Percentiles rank a stretch among this genome's conserved stretches.
Conservation (phyloP, 495 filamentous ascomycete species). For the Aspergillus sclerotioniger region DNA sequence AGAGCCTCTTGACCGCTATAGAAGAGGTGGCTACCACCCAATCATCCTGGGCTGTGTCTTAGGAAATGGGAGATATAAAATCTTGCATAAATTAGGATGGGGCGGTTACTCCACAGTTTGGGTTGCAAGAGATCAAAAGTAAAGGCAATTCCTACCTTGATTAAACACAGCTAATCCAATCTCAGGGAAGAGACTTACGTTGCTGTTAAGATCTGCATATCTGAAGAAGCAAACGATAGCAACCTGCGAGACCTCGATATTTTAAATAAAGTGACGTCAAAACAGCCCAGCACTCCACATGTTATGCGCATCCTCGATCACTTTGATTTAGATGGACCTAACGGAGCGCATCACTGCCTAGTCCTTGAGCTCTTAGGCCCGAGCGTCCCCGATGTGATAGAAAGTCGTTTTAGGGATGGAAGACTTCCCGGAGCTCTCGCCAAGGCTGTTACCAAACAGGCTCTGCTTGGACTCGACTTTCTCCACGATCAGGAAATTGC, state of each 20-base stretch:
- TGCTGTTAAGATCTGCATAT: slow-evolving; percentile 31
- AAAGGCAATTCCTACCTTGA: slow-evolving; percentile 6
- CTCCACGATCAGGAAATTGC: slow-evolving; percentile 43
- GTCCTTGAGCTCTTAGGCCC: slow-evolving; percentile 47
- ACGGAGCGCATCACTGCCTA: slow-evolving; percentile 47
- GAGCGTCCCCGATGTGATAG: slow-evolving; percentile 28
- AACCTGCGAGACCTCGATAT: slow-evolving; percentile 25
- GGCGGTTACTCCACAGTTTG: slow-evolving; percentile 52
- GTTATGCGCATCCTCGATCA: slow-evolving; percentile 38
- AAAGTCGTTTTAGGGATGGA: slow-evolving; percentile 25
- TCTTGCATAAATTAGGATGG: slow-evolving; percentile 49
- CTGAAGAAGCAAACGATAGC: slow-evolving; percentile 20
- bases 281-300: slow-evolving; percentile 19
- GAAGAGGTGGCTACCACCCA: slow-evolving; percentile 43
- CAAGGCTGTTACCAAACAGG: slow-evolving; percentile 44
- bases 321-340: slow-evolving; percentile 40
- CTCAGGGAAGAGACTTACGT: slow-evolving; percentile 26
- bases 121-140: slow-evolving; percentile 43
- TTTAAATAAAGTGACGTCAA: slow-evolving; percentile 24
- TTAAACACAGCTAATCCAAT: slow-evolving; percentile 20
- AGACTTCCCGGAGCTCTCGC: slow-evolving; percentile 42
- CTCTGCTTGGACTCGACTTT: slow-evolving; percentile 35
- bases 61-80: slow-evolving; percentile 38
- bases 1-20: slow-evolving; percentile 1
- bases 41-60: slow-evolving; percentile 38